phyloP scores from a whole-genome alignment of 371 early-diverging fungal genomes.

The Syncephalastrum sp. region DNA sequence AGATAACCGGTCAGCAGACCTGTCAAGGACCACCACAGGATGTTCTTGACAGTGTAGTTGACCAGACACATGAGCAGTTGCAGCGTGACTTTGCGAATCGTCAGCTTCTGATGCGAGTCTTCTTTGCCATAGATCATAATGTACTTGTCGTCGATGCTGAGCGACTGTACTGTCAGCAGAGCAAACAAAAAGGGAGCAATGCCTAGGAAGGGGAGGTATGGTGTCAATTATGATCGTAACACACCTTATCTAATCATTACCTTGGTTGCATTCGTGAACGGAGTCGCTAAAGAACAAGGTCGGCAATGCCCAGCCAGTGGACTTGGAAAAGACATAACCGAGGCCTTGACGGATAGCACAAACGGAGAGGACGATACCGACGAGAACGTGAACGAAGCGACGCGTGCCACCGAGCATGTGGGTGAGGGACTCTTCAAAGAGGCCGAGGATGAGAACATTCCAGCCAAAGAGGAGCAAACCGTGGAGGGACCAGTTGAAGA shows the following conservation, averaged over 20 bases:
- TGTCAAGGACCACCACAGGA: conserved; percentile 63
- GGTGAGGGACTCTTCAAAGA: conserved; percentile 52
- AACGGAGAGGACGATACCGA: conserved; percentile 28
- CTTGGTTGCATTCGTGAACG: conserved; percentile 63
- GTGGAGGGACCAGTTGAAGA: conserved; percentile 37
- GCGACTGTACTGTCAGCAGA: conserved; percentile 54
- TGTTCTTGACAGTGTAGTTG: conserved; percentile 53
- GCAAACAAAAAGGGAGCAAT: conserved; percentile 60
- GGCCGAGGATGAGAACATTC: conserved; percentile 50
- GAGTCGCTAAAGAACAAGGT: conserved; percentile 59
- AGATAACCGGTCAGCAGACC: conserved; percentile 52
- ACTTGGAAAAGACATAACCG: conserved; percentile 58
- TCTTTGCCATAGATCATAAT: conserved; percentile 43
- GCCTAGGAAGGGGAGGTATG: conserved; percentile 24
- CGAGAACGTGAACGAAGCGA: conserved; percentile 35
- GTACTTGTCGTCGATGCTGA: conserved; percentile 53
- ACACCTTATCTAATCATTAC: conserved; percentile 24
- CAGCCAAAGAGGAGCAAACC: conserved; percentile 35
- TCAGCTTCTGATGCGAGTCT: conserved; percentile 35
- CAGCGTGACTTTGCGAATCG: conserved; percentile 42
- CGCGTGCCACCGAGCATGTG: conserved; percentile 50
- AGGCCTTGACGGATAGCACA: conserved; percentile 39
- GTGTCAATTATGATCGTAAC: too few relatives aligned
- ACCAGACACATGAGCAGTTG: conserved; percentile 54
- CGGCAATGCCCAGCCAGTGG: conserved; percentile 60